These are phyloP conservation scores for Trichoderma guizhouense DNA, from an alignment of 2,329 filamentous ascomycete genomes.

Conservation along the genomic window DNA sequence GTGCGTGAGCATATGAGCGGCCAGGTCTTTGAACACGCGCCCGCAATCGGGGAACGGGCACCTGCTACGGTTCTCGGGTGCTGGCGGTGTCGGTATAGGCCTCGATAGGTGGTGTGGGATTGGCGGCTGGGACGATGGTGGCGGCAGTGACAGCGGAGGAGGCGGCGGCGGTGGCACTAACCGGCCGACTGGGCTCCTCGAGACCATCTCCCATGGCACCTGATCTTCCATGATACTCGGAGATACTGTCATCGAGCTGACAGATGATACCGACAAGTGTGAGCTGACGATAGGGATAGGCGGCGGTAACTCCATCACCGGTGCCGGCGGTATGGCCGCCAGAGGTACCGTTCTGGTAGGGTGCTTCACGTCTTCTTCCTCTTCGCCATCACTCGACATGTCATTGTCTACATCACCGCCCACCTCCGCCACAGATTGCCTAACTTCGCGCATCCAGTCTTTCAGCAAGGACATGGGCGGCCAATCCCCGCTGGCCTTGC, in stretches of 20 bases:
- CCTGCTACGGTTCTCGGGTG: slow-evolving; percentile 39
- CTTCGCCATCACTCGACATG: slow-evolving; percentile 51
- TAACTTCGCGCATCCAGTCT: slow-evolving; percentile 60
- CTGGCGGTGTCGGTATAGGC: not conserved
- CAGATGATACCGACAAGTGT: slow-evolving; percentile 6
- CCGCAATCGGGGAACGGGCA: slow-evolving; percentile 58
- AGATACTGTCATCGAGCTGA: slow-evolving; percentile 13
- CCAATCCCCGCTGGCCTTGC: slow-evolving; percentile 58
- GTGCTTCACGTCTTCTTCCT: slow-evolving; percentile 39
- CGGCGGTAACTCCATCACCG: slow-evolving; percentile 6
- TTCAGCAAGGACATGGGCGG: slow-evolving; percentile 56
- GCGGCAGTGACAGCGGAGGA: slow-evolving; percentile 7
- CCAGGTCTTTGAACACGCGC: slow-evolving; percentile 59
- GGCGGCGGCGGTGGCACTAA: slow-evolving; percentile 2
- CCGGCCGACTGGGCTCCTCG: not conserved
- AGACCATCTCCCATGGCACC: slow-evolving; percentile 4
- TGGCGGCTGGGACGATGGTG: slow-evolving; percentile 1
- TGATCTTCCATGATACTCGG: slow-evolving; percentile 10
- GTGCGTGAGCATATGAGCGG: slow-evolving; percentile 95
- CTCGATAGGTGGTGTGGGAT: not conserved
- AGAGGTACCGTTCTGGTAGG: slow-evolving; percentile 5
- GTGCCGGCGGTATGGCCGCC: not conserved
- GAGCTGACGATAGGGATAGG: not conserved
- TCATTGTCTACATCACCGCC: slow-evolving; percentile 28
- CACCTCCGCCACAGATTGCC: slow-evolving; percentile 48